These are phyloP conservation scores for Dendrostoma leiphaemia DNA, from an alignment of 2,329 filamentous ascomycete species.

Conservation along the genomic window DNA sequence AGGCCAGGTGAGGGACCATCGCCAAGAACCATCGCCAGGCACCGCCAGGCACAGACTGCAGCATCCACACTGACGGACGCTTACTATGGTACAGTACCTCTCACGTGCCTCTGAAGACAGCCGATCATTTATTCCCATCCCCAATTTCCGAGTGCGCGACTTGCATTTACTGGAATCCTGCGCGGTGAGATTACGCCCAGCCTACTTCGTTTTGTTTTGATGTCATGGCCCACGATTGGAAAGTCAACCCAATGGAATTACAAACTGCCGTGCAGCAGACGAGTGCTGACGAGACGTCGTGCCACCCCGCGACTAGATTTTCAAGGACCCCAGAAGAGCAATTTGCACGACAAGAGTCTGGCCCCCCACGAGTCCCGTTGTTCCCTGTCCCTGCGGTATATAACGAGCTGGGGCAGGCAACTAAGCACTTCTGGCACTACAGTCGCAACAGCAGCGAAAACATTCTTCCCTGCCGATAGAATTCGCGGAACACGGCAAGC, in stretches of 20 bases:
- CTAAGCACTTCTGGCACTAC: no score
- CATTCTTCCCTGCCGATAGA: background rate
- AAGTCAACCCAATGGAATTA: no score
- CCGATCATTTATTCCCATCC: slow-evolving; percentile 5
- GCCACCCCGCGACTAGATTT: no score
- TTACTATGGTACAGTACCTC: background rate
- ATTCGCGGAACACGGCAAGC: background rate
- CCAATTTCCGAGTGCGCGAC: slow-evolving; percentile 13
- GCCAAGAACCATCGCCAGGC: background rate
- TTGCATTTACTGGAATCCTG: slow-evolving; percentile 13
- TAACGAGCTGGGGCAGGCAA: no score
- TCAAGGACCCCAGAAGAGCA: no score
- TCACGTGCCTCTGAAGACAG: background rate
- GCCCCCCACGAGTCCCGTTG: no score
- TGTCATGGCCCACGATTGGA: slow-evolving; percentile 11
- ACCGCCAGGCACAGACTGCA: no score
- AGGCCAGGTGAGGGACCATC: no score
- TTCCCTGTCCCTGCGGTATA: no score
- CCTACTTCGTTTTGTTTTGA: slow-evolving; percentile 3
- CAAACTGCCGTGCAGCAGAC: no score
- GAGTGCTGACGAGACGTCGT: no score
- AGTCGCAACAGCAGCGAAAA: background rate
- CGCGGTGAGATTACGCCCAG: slow-evolving; percentile 11
- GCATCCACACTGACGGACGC: background rate
- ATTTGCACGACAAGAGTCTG: no score